Evolutionary conservation across 805 yeast species (phyloP).

Genomic region (Sugiyamaella floridensis): DNA sequence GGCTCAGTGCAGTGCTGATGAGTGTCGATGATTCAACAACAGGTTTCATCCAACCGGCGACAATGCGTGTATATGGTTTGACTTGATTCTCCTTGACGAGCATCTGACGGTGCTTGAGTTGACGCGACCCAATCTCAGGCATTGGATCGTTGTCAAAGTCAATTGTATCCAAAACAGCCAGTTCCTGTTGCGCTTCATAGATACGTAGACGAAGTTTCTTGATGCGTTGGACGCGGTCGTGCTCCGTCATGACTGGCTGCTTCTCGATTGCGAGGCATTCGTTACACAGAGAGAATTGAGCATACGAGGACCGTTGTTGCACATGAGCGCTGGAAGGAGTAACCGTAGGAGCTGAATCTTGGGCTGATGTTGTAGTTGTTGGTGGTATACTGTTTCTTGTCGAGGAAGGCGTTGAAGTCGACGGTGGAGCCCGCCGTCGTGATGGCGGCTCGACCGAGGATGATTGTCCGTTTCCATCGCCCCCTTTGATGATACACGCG

Average conservation of each 20-base stretch:
- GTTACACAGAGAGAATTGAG: background rate
- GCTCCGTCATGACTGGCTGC: background rate
- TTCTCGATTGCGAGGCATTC: background rate
- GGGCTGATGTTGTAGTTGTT: background rate
- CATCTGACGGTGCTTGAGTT: background rate
- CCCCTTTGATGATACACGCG: conserved; percentile 7
- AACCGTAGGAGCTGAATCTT: too few relatives aligned
- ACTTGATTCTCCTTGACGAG: background rate
- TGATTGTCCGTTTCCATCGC: background rate
- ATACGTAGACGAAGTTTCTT: background rate
- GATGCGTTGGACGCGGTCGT: background rate
- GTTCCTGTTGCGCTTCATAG: background rate
- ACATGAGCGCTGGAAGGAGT: background rate
- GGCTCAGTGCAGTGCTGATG: conserved; percentile 8
- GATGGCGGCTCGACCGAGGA: background rate
- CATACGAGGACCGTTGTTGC: background rate
- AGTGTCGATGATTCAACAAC: background rate
- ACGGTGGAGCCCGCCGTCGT: too few relatives aligned
- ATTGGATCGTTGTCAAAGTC: background rate
- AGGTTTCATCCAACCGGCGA: conserved; percentile 1
- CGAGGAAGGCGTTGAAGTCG: background rate
- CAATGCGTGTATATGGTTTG: background rate
- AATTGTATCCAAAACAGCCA: background rate
- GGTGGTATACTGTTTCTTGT: background rate
- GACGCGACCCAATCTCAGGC: background rate